Percentiles rank a stretch among this genome's conserved stretches.
These are phyloP conservation scores for Ceratocystis variospora DNA, from an alignment of 2,329 filamentous ascomycete species.

Conservation along the genomic window DNA sequence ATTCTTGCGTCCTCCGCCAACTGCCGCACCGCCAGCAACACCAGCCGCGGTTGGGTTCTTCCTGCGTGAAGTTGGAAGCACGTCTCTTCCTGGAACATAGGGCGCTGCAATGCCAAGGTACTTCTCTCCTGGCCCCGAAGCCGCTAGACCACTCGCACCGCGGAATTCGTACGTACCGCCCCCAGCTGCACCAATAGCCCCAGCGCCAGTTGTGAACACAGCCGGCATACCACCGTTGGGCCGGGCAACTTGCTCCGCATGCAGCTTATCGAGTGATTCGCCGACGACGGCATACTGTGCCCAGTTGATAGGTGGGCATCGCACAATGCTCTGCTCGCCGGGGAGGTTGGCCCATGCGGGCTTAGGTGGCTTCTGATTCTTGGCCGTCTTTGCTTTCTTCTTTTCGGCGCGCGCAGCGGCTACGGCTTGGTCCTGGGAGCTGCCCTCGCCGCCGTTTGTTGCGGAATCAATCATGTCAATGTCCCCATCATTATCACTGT, in stretches of 20 bases:
- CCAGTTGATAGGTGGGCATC: slow-evolving; percentile 88
- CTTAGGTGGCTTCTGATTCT: slow-evolving; percentile 22
- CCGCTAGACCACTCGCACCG: slow-evolving; percentile 23
- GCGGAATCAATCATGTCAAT: slow-evolving; percentile 1
- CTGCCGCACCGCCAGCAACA: not conserved
- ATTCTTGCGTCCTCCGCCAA: slow-evolving; percentile 7
- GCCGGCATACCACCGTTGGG: slow-evolving; percentile 46
- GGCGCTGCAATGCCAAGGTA: slow-evolving; percentile 43
- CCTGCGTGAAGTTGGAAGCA: slow-evolving; percentile 28
- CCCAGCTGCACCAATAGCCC: slow-evolving; percentile 21
- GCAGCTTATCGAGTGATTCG: slow-evolving; percentile 68
- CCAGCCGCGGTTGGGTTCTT: slow-evolving; percentile 18
- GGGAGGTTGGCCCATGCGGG: slow-evolving; percentile 52
- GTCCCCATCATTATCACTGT: slow-evolving; percentile 23
- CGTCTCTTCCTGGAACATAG: slow-evolving; percentile 41
- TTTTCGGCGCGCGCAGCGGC: slow-evolving; percentile 10
- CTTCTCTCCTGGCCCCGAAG: slow-evolving; percentile 25
- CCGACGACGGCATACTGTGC: slow-evolving; percentile 74
- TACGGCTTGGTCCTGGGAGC: slow-evolving; percentile 9
- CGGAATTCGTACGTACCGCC: slow-evolving; percentile 38
- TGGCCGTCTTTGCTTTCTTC: slow-evolving; percentile 20
- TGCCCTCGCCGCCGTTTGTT: slow-evolving; percentile 21
- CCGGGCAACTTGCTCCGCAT: slow-evolving; percentile 59
- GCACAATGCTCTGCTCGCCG: slow-evolving; percentile 64
- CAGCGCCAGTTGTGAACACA: slow-evolving; percentile 25